phyloP scores from a whole-genome alignment of 176 grass and related monocot genomes.

The Miscanthus lutarioriparius region DNA sequence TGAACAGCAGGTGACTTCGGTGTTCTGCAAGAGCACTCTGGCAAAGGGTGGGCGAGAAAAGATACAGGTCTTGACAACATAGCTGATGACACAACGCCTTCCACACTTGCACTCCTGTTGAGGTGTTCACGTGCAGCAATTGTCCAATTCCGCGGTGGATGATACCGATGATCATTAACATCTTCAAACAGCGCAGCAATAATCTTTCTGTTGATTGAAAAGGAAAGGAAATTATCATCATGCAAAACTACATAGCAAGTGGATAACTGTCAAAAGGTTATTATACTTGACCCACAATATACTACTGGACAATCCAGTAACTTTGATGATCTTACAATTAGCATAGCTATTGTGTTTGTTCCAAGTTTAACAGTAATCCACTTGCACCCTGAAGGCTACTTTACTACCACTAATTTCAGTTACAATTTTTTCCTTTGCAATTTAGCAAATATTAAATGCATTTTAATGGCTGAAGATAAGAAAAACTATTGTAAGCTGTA shows the following conservation, averaged over 20 bases:
- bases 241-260: constrained; percentile 15
- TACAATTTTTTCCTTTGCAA: constrained; percentile 12
- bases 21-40: constrained; percentile 81
- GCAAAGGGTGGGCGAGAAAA: constrained; percentile 79
- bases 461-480: not conserved
- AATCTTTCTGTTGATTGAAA: constrained; percentile 68
- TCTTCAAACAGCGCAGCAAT: constrained; percentile 65
- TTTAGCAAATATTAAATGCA: not conserved
- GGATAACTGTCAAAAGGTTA: not conserved
- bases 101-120: constrained; percentile 61
- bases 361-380: constrained; percentile 15
- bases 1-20: constrained; percentile 33
- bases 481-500: constrained; percentile 2
- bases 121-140: constrained; percentile 65
- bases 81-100: constrained; percentile 54
- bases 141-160: constrained; percentile 89
- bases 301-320: constrained; percentile 4
- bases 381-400: constrained; percentile 12
- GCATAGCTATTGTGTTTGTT: constrained; percentile 10
- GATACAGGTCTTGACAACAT: constrained; percentile 67
- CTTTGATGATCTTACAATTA: constrained; percentile 11
- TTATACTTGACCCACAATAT: not conserved
- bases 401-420: not conserved
- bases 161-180: constrained; percentile 68
- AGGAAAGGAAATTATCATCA: not conserved